Base-by-base conservation (phyloP, 2,329 filamentous ascomycete species). In the Fusarium liriodendri region DNA sequence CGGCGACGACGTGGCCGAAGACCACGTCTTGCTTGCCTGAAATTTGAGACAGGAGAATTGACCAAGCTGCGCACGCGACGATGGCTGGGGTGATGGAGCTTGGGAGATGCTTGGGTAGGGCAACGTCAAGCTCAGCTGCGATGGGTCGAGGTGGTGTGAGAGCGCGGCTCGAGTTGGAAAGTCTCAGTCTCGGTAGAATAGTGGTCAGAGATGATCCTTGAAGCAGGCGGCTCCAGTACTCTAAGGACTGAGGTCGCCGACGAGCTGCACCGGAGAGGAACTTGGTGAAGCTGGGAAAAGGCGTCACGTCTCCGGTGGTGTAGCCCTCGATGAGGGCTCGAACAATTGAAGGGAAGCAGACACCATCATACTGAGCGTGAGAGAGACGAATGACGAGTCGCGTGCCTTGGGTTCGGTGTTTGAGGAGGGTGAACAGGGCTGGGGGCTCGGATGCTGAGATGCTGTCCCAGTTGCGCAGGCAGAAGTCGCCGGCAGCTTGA, bases 321-420 rank as follows among this genome's bases (percentile, higher is more conserved):
- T 86, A 86, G 9, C 82, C 77, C 4, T 79, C 78, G 1, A 82
- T 77, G 40, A 87, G 78, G 14, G 83, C 80, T 4, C 79, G 74
- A 32, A 85, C 78, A 3, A 86, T 79, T 11, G 77, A 76, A 1
- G 85, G 84, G 6, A 87, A 79, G 62, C 80, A 85, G 27, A 87
- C 81, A 32, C 85, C 85, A 60, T 87, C 85, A 63, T 87, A 87
- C 67, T 87, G 85, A 1, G 85, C 85, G 67, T 87, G 86, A 0
- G 86, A 87, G 13, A 88, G 11, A n/a, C 77, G 75, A 33, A 79
- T 45, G 5, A 77, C 58, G 4, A 80, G 33, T 14, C 71, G 66
- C 7, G 61, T 42, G 13, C 72, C 77, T 25, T 76, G 66, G 2
- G 55, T 62, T 22, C 67, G 33, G 52, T 75, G 66, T 40, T 61